A percentile compares a stretch with the other conserved stretches of the same genome.
These are phyloP conservation scores for Penicillium turbatum DNA, from an alignment of 495 filamentous ascomycete genomes.

Conservation along the genomic window DNA sequence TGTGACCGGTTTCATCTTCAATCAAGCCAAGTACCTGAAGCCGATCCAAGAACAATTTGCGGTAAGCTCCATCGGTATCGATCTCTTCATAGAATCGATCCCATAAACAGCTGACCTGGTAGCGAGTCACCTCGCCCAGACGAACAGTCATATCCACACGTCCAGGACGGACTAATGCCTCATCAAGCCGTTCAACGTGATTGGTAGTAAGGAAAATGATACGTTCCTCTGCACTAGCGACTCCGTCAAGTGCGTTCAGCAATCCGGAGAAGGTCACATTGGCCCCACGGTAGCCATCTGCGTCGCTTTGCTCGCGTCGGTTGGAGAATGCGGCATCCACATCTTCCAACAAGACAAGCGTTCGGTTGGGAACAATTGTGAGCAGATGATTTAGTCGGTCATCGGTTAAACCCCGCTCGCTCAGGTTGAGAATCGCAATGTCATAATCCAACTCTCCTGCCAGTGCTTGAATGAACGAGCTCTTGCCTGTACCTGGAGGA, in stretches of 20 bases:
- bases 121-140: conserved; percentile 79
- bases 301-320: conserved; percentile 62
- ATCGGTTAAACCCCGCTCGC: conserved; percentile 88
- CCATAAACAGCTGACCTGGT: conserved; percentile 86
- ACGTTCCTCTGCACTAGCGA: conserved; percentile 91
- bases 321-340: conserved; percentile 91
- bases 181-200: conserved; percentile 82
- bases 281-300: conserved; percentile 81
- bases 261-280: conserved; percentile 95
- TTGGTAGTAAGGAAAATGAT: conserved; percentile 95
- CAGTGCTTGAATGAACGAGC: conserved; percentile 91
- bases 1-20: conserved; percentile 46
- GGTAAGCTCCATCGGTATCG: conserved; percentile 54
- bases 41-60: conserved; percentile 45
- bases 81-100: conserved; percentile 86
- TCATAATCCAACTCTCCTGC: conserved; percentile 90
- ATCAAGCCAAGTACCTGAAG: conserved; percentile 50
- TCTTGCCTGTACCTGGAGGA: conserved; percentile 92
- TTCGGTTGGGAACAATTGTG: conserved; percentile 80
- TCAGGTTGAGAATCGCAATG: conserved; percentile 90
- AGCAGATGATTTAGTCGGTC: conserved; percentile 85
- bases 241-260: conserved; percentile 88
- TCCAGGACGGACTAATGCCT: conserved; percentile 83
- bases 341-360: conserved; percentile 86
- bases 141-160: conserved; percentile 90